Percentiles rank a stretch among this genome's conserved stretches.
Evolutionary conservation across 495 filamentous ascomycete species (phyloP).

Genomic region (Chaetomidium leptoderma): DNA sequence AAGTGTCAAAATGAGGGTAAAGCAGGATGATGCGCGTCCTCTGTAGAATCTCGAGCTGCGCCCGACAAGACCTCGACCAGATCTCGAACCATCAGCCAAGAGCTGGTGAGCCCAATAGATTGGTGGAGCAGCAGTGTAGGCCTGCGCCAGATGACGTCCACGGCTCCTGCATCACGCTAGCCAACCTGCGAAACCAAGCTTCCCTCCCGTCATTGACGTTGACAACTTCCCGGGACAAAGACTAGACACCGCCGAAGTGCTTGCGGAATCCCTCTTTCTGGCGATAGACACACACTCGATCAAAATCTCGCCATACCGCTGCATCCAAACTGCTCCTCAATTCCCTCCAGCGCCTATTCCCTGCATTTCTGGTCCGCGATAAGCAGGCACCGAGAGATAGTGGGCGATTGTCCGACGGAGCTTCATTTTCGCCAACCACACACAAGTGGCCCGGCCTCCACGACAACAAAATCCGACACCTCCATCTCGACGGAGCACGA

Average conservation of each 20-base stretch:
- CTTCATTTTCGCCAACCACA: slow-evolving; percentile 1
- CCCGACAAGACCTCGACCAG: no score
- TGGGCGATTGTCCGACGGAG: background rate
- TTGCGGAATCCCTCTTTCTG: background rate
- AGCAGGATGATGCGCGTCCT: no score
- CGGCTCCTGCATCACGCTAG: background rate
- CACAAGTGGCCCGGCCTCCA: background rate
- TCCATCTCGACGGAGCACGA: background rate
- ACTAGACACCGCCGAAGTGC: background rate
- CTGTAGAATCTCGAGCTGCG: no score
- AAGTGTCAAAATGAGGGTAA: no score
- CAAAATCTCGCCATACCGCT: background rate
- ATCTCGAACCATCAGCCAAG: no score
- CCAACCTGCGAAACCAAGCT: background rate
- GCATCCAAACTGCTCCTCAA: background rate
- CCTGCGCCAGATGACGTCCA: background rate
- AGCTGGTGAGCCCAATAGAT: background rate
- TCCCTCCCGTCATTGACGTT: background rate
- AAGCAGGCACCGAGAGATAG: background rate
- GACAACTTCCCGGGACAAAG: background rate
- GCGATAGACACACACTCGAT: background rate
- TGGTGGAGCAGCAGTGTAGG: background rate
- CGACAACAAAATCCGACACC: background rate
- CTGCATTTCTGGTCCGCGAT: background rate
- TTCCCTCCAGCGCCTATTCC: background rate